phyloP scores from a whole-genome alignment of 371 early-diverging fungal species.

The Mucor lusitanicus region DNA sequence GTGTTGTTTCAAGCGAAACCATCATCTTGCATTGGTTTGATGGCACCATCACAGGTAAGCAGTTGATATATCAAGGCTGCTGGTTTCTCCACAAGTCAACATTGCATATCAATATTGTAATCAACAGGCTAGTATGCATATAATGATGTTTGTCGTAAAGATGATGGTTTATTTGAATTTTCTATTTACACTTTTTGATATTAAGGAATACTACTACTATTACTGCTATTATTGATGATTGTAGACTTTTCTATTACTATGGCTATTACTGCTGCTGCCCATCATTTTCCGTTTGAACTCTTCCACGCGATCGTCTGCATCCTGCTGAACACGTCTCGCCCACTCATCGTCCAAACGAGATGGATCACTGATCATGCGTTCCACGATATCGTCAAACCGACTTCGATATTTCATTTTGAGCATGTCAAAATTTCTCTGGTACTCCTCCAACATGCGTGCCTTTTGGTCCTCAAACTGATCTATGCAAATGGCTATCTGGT shows the following conservation, averaged over 20 bases:
- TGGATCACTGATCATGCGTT: constrained; percentile 18
- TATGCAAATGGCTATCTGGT: constrained; percentile 6
- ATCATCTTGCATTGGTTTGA: too few relatives aligned
- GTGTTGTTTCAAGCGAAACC: too few relatives aligned
- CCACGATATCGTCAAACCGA: constrained; percentile 20
- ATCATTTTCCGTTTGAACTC: constrained; percentile 8
- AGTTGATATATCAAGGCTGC: too few relatives aligned
- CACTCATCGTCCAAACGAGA: constrained; percentile 12
- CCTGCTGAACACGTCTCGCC: constrained; percentile 13
- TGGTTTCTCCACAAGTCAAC: too few relatives aligned
- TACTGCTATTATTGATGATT: neutral
- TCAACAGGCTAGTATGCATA: too few relatives aligned
- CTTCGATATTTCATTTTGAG: constrained; percentile 17
- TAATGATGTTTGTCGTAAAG: neutral
- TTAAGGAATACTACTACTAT: neutral
- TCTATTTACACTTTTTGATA: neutral
- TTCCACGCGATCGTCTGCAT: constrained; percentile 9
- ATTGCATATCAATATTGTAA: too few relatives aligned
- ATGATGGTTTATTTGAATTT: neutral
- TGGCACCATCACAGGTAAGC: too few relatives aligned
- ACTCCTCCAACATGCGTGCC: constrained; percentile 9
- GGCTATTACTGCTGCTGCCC: neutral
- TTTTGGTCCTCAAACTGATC: constrained; percentile 16
- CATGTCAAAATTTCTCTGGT: constrained; percentile 12
- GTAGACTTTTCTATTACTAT: neutral